Evolutionary conservation across 108 stramenopile species (phyloP), one percentile per base, ranked within the genome.

Genomic region (Pelagomonas calceolata): DNA sequence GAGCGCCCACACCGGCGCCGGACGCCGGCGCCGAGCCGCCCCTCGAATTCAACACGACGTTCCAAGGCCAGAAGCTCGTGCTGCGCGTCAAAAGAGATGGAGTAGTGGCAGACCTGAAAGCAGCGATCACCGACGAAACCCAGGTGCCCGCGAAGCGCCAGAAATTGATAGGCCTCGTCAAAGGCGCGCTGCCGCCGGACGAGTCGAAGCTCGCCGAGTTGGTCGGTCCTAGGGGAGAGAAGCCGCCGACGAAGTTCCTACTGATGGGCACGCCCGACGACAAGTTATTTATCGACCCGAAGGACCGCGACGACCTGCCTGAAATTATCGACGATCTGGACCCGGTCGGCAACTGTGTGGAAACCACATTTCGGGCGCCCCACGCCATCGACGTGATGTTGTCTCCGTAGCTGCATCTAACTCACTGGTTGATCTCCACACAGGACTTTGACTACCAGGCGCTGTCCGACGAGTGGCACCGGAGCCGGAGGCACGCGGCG

Each of bases 191-290:
- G 0, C 76, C 77, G 31, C 74, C 74, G 34, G 93, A 96, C 75
- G 88, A 86, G 37, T 74, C 85, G 45, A 34, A 78, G 16, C 63
- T 96, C 51, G 73, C 71, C 18, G 74, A 81, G 30, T 76, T 94
- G 37, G 90, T 91, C 69, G 72, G 78, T 44, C 92, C 89, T 70
- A 67, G 63, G 71, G 66, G 66, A 65, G 75, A 81, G 60, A 72
- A 74, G 66, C 80, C 68, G 17, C 77, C 69, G 29, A 65, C 86
- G 73, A 76, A 88, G 64, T 96, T 94, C 75, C 92, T 94, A 68
- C 86, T 96, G 60, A 92, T 96, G 90, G 95, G 95, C n/a, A 94
- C 95, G 12, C 90, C 90, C 0, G 95, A 96, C 75, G 90, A 85
- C 65, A 64, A 91, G 29, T 92, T 93, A 36, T 94, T 95, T 79